phyloP scores from a whole-genome alignment of 2,329 filamentous ascomycete genomes.

The Aureobasidium pullulans region DNA sequence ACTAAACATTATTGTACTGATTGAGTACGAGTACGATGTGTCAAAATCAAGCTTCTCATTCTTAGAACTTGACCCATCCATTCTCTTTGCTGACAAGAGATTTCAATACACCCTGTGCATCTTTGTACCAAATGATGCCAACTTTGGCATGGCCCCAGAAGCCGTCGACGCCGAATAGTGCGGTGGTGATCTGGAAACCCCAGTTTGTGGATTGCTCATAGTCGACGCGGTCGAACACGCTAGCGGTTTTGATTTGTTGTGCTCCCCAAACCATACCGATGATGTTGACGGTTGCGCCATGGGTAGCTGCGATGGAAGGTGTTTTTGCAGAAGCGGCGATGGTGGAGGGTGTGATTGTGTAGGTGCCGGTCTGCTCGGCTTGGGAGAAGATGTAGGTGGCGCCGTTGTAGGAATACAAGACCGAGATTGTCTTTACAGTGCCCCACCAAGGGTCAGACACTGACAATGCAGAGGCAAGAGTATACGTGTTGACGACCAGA shows the following conservation, averaged over 20 bases:
- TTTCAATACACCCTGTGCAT: slow-evolving; percentile 6
- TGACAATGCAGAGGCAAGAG: neutral
- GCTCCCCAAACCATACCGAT: slow-evolving; percentile 3
- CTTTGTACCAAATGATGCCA: slow-evolving; percentile 12
- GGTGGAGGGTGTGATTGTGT: slow-evolving; percentile 6
- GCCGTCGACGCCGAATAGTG: slow-evolving; percentile 9
- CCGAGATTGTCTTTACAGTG: slow-evolving; percentile 1
- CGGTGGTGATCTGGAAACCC: slow-evolving; percentile 2
- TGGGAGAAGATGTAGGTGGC: slow-evolving; percentile 11
- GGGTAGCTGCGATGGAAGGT: neutral
- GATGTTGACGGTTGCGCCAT: neutral
- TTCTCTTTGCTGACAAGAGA: slow-evolving; percentile 5
- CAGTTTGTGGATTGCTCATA: neutral
- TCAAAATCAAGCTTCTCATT: neutral
- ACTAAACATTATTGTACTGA: neutral
- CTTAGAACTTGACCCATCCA: slow-evolving; percentile 4
- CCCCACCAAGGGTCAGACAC: slow-evolving; percentile 12
- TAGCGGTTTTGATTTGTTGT: neutral
- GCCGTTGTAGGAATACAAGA: slow-evolving; percentile 13
- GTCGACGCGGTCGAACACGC: slow-evolving; percentile 1
- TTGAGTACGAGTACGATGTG: neutral
- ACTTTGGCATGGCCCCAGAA: slow-evolving; percentile 4
- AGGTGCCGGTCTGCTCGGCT: slow-evolving; percentile 11
- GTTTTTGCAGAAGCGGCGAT: neutral
- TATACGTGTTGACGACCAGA: slow-evolving; percentile 14